These are phyloP conservation scores for Daedaleopsis sinensis DNA, from an alignment of 768 basidiomycete species.

Conservation along the genomic window DNA sequence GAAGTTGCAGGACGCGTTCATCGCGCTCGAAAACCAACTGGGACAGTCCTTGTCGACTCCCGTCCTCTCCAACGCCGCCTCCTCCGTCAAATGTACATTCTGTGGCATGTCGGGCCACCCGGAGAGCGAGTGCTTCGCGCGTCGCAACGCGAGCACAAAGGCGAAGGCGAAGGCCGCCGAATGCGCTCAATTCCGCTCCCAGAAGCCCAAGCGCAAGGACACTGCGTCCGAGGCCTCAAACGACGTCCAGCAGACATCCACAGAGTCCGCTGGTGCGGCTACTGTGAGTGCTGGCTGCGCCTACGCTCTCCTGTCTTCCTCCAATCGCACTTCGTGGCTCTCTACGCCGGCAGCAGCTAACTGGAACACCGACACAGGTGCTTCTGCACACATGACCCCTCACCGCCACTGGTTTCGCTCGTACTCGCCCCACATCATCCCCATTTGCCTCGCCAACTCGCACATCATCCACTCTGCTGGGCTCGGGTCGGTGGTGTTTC, in stretches of 20 bases:
- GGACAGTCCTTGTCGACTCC: too few species aligned
- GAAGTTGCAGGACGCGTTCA: too few species aligned
- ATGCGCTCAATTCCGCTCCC: background rate
- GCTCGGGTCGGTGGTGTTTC: slow-evolving; percentile 14
- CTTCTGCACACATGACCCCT: slow-evolving; percentile 17
- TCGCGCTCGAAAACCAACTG: too few species aligned
- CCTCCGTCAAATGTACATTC: too few species aligned
- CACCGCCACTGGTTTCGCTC: slow-evolving; percentile 10
- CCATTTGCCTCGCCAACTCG: background rate
- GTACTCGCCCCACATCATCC: background rate
- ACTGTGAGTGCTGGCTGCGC: slow-evolving; percentile 1
- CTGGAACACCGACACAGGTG: slow-evolving; percentile 18
- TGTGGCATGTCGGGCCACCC: too few species aligned
- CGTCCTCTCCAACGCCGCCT: too few species aligned
- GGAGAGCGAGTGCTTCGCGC: too few species aligned
- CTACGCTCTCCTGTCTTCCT: too few species aligned
- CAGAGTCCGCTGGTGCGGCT: slow-evolving; percentile 1
- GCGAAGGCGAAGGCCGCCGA: too few species aligned
- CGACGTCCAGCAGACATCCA: background rate
- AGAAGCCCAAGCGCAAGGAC: slow-evolving; percentile 5
- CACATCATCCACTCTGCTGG: slow-evolving; percentile 1
- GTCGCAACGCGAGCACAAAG: too few species aligned
- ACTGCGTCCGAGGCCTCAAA: slow-evolving; percentile 2
- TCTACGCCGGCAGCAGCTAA: slow-evolving; percentile 2
- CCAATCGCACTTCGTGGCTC: background rate